These are phyloP conservation scores for Lanmaoa rubissima DNA, from an alignment of 768 basidiomycete genomes.

Conservation along the genomic window DNA sequence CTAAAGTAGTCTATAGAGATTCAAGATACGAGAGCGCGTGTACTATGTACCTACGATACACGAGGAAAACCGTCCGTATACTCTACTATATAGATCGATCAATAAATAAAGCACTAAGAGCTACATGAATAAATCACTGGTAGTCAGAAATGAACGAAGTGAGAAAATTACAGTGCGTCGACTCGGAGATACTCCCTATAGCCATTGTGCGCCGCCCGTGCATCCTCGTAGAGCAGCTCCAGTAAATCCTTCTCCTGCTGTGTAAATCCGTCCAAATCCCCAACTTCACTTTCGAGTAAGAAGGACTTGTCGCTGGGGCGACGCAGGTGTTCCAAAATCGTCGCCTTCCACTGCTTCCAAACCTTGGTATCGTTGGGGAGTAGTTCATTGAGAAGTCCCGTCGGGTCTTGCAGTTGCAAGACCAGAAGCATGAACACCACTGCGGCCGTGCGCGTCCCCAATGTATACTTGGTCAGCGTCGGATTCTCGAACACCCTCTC, in stretches of 20 bases:
- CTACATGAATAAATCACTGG: neutral
- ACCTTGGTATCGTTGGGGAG: conserved; percentile 23
- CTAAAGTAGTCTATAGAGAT: neutral
- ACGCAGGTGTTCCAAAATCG: conserved; percentile 4
- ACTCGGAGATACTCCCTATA: conserved; percentile 8
- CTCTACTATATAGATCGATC: neutral
- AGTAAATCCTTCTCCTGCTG: conserved; percentile 10
- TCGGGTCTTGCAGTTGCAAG: conserved; percentile 5
- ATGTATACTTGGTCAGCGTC: conserved; percentile 11
- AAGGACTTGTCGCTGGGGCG: neutral
- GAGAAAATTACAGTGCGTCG: neutral
- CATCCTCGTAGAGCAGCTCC: conserved; percentile 12
- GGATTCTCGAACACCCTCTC: conserved; percentile 12
- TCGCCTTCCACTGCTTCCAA: conserved; percentile 21
- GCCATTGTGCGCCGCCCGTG: conserved; percentile 8
- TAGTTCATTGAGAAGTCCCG: conserved; percentile 8
- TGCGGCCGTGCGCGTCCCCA: conserved; percentile 16
- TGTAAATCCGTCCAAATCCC: neutral
- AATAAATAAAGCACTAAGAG: neutral
- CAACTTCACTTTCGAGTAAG: neutral
- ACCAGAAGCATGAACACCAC: conserved; percentile 20
- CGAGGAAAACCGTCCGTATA: neutral
- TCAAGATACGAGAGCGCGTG: neutral
- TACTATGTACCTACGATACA: neutral
- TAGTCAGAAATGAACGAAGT: neutral